These are phyloP conservation scores for Eutrema heterophyllum DNA, from an alignment of 345 rosid genomes.

Conservation along the genomic window DNA sequence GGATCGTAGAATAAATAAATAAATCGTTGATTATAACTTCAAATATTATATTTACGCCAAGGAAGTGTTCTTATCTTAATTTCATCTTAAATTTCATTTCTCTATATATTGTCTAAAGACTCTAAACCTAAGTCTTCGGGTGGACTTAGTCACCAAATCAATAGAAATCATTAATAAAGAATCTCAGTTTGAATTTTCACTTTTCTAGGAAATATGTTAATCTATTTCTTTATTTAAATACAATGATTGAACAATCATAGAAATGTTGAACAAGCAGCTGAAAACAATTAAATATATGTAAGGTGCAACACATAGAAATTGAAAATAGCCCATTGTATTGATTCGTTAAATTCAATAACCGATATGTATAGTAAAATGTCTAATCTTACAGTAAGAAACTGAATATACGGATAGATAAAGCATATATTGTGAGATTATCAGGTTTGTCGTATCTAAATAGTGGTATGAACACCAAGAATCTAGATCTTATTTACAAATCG, in stretches of 20 bases:
- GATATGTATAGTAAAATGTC: neutral
- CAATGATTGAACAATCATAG: conserved; percentile 10
- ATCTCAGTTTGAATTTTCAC: neutral
- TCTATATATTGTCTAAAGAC: neutral
- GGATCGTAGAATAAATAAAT: neutral
- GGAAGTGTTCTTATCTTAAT: neutral
- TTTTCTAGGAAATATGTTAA: neutral
- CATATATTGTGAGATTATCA: neutral
- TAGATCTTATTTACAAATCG: neutral
- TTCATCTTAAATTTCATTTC: neutral
- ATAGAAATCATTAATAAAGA: neutral
- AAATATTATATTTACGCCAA: neutral
- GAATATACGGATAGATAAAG: neutral
- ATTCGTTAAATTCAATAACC: neutral
- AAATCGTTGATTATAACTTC: neutral
- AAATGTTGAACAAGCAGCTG: neutral
- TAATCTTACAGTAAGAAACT: neutral
- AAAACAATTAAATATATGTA: neutral
- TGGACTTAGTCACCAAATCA: conserved; percentile 12
- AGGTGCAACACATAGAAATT: neutral
- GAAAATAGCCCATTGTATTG: neutral
- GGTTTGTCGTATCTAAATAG: neutral
- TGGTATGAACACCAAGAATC: conserved; percentile 18
- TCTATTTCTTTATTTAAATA: neutral
- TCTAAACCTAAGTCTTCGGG: neutral